Conservation (phyloP, 108 stramenopile genomes). For the Mediolabrus comicus region DNA sequence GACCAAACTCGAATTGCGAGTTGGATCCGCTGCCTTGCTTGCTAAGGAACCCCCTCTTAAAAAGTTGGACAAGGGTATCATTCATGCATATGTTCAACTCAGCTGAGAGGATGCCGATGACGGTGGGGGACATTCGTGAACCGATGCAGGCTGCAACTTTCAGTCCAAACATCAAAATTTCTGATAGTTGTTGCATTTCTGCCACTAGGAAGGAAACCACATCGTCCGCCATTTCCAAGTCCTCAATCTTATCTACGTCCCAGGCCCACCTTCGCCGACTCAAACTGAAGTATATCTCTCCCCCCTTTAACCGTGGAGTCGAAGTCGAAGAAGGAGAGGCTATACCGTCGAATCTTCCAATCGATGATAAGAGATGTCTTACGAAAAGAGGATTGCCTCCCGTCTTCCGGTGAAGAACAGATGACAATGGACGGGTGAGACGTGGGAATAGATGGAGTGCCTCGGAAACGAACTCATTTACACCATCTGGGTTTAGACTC, state of each 20-base stretch:
- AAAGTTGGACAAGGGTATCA: not conserved
- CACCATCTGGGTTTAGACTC: constrained; percentile 10
- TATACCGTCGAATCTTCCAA: not conserved
- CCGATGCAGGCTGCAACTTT: constrained; percentile 34
- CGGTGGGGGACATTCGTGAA: constrained; percentile 4
- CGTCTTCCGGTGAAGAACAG: constrained; percentile 9
- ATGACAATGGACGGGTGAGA: constrained; percentile 27
- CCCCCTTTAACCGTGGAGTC: constrained; percentile 1
- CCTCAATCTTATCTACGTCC: constrained; percentile 21
- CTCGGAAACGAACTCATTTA: constrained; percentile 26
- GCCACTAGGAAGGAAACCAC: constrained; percentile 9
- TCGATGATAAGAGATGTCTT: not conserved
- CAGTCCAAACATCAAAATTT: constrained; percentile 10
- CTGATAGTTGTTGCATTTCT: constrained; percentile 14
- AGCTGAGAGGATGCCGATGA: not conserved
- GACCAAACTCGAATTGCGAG: constrained; percentile 14
- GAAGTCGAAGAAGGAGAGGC: not conserved
- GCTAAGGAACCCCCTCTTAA: not conserved
- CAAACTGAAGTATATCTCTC: constrained; percentile 7
- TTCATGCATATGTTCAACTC: not conserved
- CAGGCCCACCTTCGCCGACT: constrained; percentile 18
- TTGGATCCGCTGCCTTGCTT: not conserved
- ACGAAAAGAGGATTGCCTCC: constrained; percentile 21
- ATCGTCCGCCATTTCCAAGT: constrained; percentile 17
- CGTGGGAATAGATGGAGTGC: constrained; percentile 22